A percentile compares a stretch with the other conserved stretches of the same genome.
Conservation (phyloP, 176 grass and related monocot genomes). For the Ensete glaucum region DNA sequence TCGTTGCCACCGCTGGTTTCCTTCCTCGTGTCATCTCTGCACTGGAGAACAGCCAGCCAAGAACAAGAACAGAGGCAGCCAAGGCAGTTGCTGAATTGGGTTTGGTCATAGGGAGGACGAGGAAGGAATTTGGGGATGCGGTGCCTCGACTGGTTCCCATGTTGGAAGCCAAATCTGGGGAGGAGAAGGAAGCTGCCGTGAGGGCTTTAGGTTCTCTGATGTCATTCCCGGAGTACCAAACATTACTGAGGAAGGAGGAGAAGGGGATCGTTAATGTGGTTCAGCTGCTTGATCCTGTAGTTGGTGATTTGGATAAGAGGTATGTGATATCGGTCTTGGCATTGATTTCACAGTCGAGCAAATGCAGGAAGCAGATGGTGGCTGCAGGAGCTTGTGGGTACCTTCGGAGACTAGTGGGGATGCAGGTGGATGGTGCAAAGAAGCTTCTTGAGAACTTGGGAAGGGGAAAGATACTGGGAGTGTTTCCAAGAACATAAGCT, state of each 20-base stretch:
- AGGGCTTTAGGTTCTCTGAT: conserved; percentile 44
- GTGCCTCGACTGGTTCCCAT: conserved; percentile 49
- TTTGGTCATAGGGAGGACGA: conserved; percentile 19
- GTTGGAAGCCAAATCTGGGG: conserved; percentile 41
- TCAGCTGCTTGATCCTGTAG: conserved; percentile 46
- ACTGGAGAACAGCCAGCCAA: conserved; percentile 27
- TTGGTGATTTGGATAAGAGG: conserved; percentile 27
- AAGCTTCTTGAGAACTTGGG: conserved; percentile 52
- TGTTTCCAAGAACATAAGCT: conserved; percentile 63
- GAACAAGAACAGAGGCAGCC: conserved; percentile 43
- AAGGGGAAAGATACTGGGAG: conserved; percentile 66
- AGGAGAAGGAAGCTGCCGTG: conserved; percentile 44
- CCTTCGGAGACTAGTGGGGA: conserved; percentile 32
- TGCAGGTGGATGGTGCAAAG: conserved; percentile 70
- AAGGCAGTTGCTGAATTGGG: conserved; percentile 48
- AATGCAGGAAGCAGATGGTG: conserved; percentile 74
- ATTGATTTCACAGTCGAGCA: conserved; percentile 41
- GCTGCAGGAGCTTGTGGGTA: conserved; percentile 67
- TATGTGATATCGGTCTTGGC: conserved; percentile 42
- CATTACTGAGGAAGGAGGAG: conserved; percentile 56
- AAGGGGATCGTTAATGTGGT: conserved; percentile 48
- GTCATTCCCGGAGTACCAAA: conserved; percentile 27
- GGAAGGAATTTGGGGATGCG: conserved; percentile 28
- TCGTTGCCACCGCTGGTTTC: conserved; percentile 32
- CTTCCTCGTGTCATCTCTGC: conserved; percentile 30